Percentiles rank a stretch among this genome's conserved stretches.
Evolutionary conservation across 768 basidiomycete species (phyloP).

Genomic region (Gymnopilus dilepis): DNA sequence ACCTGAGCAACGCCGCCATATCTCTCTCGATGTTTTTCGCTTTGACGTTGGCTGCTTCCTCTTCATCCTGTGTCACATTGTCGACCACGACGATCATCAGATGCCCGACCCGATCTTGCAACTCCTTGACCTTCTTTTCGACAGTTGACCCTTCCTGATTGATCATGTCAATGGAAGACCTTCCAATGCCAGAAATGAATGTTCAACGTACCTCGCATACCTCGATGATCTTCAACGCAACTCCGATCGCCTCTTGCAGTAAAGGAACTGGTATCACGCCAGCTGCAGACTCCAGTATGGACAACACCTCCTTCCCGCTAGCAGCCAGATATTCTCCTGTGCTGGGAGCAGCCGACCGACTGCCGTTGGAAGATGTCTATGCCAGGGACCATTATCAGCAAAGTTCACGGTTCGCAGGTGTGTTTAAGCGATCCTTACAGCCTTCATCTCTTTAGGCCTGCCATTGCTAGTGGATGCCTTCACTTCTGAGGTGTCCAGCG

Average conservation of each 20-base stretch:
- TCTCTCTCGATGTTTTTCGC: conserved; percentile 1
- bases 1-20: neutral
- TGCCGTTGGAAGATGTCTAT: neutral
- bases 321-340: conserved; percentile 8
- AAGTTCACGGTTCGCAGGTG: no score
- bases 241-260: conserved; percentile 13
- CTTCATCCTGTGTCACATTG: neutral
- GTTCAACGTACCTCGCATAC: conserved; percentile 17
- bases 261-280: conserved; percentile 20
- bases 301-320: conserved; percentile 12
- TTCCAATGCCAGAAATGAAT: neutral
- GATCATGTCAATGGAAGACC: neutral
- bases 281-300: conserved; percentile 13
- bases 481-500: neutral
- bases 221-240: conserved; percentile 18
- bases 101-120: conserved; percentile 14
- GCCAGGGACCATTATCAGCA: no score
- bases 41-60: neutral
- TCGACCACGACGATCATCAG: conserved; percentile 6
- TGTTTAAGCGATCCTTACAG: neutral
- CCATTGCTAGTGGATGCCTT: neutral
- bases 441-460: neutral
- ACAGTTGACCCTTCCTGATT: conserved; percentile 13
- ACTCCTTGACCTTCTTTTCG: conserved; percentile 17
- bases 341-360: neutral